A percentile compares a stretch with the other conserved stretches of the same genome.
These are phyloP conservation scores for Chlorella sorokiniana DNA, from an alignment of 139 green algal genomes.

Conservation along the genomic window DNA sequence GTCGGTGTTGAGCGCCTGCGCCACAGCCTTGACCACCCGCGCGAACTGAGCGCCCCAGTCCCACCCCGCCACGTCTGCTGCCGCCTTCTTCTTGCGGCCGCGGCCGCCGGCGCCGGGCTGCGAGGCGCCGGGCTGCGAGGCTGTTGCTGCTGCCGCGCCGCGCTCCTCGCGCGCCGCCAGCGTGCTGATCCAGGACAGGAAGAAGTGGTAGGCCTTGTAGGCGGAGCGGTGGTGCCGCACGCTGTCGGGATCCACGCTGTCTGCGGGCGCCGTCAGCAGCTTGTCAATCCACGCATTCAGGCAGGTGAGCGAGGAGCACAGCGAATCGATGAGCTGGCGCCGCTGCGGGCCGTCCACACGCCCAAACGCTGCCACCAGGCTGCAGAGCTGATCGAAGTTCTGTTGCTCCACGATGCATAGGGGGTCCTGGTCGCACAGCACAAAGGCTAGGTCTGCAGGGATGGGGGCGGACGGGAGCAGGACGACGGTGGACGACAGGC, in stretches of 20 bases:
- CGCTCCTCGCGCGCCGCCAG: conserved; percentile 48
- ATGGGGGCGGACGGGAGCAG: conserved; percentile 3
- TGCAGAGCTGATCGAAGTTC: conserved; percentile 58
- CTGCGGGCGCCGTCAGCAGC: conserved; percentile 30
- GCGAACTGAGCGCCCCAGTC: conserved; percentile 62
- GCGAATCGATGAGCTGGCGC: conserved; percentile 52
- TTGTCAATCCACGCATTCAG: conserved; percentile 56
- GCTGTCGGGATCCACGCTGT: conserved; percentile 4
- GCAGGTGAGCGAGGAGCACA: conserved; percentile 67
- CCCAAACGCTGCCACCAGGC: conserved; percentile 39
- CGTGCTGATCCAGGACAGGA: conserved; percentile 62
- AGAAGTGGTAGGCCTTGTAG: conserved; percentile 74
- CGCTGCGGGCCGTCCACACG: conserved; percentile 43
- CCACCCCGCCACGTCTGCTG: conserved; percentile 44
- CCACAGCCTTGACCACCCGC: conserved; percentile 53
- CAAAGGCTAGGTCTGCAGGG: conserved; percentile 53
- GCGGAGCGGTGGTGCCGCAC: conserved; percentile 55
- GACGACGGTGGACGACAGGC: not conserved
- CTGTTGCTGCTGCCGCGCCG: not conserved
- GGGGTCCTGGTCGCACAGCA: conserved; percentile 61
- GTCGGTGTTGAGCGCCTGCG: conserved; percentile 56
- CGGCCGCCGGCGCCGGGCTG: not conserved
- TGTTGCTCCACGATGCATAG: conserved; percentile 58
- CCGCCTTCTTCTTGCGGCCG: conserved; percentile 45
- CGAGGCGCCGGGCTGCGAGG: not conserved